Conservation (phyloP, 2,329 filamentous ascomycete species). For the Didymella exigua region DNA sequence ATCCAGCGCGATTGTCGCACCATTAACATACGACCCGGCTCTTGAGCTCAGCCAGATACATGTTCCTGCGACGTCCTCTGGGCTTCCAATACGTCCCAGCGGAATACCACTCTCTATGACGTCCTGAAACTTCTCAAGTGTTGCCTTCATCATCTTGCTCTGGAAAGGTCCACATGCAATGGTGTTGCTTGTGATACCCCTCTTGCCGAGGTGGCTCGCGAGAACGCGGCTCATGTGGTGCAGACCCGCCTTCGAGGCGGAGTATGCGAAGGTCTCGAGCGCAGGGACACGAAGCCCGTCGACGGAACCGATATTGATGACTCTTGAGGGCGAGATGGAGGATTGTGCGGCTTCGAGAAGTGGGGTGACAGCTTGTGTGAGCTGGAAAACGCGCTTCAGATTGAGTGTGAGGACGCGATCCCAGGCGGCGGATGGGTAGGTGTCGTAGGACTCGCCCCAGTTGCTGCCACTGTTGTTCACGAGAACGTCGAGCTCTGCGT, state of each 20-base stretch:
- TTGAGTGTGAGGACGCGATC: conserved; percentile 64
- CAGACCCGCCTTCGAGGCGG: conserved; percentile 66
- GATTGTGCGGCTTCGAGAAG: conserved; percentile 61
- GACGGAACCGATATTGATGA: conserved; percentile 70
- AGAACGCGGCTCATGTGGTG: conserved; percentile 69
- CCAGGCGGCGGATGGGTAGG: conserved; percentile 61
- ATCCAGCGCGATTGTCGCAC: conserved; percentile 52
- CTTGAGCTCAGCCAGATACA: conserved; percentile 72
- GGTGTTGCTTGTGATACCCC: conserved; percentile 69
- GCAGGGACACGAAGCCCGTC: conserved; percentile 66
- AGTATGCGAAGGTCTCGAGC: conserved; percentile 65
- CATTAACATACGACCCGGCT: conserved; percentile 61
- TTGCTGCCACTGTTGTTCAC: conserved; percentile 71
- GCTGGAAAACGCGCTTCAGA: conserved; percentile 69
- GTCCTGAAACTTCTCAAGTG: conserved; percentile 64
- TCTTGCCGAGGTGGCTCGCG: conserved; percentile 64
- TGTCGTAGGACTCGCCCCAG: conserved; percentile 66
- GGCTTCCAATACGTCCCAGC: conserved; percentile 68
- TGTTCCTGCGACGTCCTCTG: conserved; percentile 72
- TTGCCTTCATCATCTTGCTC: conserved; percentile 75
- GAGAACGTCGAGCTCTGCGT: conserved; percentile 62
- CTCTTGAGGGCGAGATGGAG: conserved; percentile 56
- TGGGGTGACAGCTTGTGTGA: conserved; percentile 66
- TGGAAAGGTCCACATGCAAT: conserved; percentile 74
- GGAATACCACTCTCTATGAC: conserved; percentile 66